Percentiles rank a stretch among this genome's conserved stretches.
phyloP scores from a whole-genome alignment of 2,329 filamentous ascomycete genomes.

The Hypoxylon sp. region DNA sequence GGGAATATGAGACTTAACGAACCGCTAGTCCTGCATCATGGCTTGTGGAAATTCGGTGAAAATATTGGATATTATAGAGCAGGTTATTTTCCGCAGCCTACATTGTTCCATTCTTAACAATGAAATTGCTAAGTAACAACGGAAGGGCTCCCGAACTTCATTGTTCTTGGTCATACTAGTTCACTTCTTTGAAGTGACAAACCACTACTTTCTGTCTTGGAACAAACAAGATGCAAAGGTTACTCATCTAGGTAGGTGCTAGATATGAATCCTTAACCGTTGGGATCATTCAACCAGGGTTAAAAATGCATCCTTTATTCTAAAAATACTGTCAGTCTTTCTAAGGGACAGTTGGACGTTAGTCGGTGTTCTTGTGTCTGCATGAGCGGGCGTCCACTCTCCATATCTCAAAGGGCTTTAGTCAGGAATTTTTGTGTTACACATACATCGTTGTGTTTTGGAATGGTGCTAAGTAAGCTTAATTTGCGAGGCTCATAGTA shows the following conservation, averaged over 20 bases:
- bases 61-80: conserved; percentile 14
- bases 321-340: background rate
- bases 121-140: conserved; percentile 6
- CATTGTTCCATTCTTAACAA: conserved; percentile 13
- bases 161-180: conserved; percentile 10
- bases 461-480: conserved; percentile 14
- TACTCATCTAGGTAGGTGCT: background rate
- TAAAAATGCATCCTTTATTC: background rate
- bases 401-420: background rate
- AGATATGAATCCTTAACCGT: background rate
- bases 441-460: conserved; percentile 1
- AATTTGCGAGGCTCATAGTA: conserved; percentile 12
- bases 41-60: conserved; percentile 2
- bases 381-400: background rate
- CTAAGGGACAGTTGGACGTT: background rate
- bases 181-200: background rate
- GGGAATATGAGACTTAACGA: background rate
- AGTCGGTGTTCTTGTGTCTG: background rate
- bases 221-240: background rate
- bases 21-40: background rate
- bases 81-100: conserved; percentile 1
- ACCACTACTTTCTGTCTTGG: background rate
- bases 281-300: background rate
- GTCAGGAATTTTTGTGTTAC: background rate
- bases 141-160: background rate